These are phyloP conservation scores for Pythium sp. DNA, from an alignment of 352 stramenopile genomes.

Conservation along the genomic window DNA sequence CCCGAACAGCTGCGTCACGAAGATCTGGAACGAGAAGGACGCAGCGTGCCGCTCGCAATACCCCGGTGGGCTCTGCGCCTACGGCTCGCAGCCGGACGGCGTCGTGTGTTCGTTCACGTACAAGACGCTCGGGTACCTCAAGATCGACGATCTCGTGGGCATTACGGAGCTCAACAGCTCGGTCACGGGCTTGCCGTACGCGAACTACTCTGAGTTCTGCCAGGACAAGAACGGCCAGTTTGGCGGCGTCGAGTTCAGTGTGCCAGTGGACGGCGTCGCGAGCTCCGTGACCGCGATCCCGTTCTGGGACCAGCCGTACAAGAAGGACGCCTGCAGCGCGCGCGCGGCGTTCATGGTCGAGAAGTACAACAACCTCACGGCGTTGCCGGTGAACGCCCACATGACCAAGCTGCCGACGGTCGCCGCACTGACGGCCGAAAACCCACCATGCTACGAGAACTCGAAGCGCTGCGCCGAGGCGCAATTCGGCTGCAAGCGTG, in stretches of 20 bases:
- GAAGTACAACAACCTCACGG: conserved; percentile 31
- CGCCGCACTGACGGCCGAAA: conserved; percentile 26
- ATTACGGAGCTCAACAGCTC: conserved; percentile 52
- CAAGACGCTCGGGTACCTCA: conserved; percentile 51
- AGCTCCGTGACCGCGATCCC: conserved; percentile 27
- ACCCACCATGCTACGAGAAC: conserved; percentile 60
- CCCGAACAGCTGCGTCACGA: conserved; percentile 48
- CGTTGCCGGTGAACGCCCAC: conserved; percentile 13
- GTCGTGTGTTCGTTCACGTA: conserved; percentile 63
- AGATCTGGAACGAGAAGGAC: conserved; percentile 39
- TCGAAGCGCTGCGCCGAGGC: conserved; percentile 28
- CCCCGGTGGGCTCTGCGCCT: conserved; percentile 35
- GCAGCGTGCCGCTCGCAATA: conserved; percentile 29
- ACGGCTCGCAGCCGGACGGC: conserved; percentile 42
- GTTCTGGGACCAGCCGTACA: conserved; percentile 54
- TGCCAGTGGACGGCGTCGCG: conserved; percentile 5
- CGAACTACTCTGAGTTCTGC: conserved; percentile 61
- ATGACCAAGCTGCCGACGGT: conserved; percentile 45
- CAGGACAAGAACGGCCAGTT: conserved; percentile 27
- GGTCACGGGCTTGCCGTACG: conserved; percentile 24
- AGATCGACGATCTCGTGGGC: conserved; percentile 58
- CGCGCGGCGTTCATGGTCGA: conserved; percentile 38
- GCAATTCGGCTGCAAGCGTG: conserved; percentile 45
- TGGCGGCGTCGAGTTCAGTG: conserved; percentile 42
- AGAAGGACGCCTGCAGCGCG: conserved; percentile 27